Conservation (phyloP, 2,329 filamentous ascomycete species). For the Daldinia sp. region DNA sequence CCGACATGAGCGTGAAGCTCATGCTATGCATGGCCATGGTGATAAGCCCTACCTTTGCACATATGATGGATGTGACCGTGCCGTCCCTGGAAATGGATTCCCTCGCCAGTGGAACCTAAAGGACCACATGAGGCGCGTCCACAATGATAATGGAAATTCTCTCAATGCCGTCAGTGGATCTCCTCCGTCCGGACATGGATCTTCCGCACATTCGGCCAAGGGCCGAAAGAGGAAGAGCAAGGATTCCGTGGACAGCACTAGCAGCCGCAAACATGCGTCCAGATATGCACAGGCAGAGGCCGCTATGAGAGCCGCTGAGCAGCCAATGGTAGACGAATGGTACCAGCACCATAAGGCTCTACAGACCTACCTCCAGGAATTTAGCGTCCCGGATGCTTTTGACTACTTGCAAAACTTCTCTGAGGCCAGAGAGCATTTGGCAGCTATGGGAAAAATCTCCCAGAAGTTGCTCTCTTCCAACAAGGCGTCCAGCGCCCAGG, state of each 20-base stretch:
- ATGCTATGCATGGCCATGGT: constrained; percentile 94
- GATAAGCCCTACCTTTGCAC: constrained; percentile 92
- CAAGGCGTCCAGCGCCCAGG: constrained; percentile 50
- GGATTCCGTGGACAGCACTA: constrained; percentile 59
- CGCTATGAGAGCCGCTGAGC: constrained; percentile 53
- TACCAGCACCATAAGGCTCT: constrained; percentile 73
- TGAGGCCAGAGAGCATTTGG: constrained; percentile 63
- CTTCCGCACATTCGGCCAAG: constrained; percentile 56
- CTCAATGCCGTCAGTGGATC: constrained; percentile 54
- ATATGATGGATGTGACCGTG: constrained; percentile 88
- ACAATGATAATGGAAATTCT: constrained; percentile 70
- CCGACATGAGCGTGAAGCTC: constrained; percentile 93
- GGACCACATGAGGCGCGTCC: constrained; percentile 97
- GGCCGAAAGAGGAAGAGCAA: constrained; percentile 69
- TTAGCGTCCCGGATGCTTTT: constrained; percentile 63
- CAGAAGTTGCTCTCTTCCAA: constrained; percentile 53
- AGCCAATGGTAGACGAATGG: constrained; percentile 66
- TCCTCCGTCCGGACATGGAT: constrained; percentile 55
- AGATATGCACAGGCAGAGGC: constrained; percentile 55
- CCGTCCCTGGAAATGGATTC: constrained; percentile 86
- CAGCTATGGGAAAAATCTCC: constrained; percentile 65
- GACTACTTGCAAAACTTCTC: constrained; percentile 67
- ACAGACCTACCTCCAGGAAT: constrained; percentile 67
- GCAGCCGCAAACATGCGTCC: constrained; percentile 64
- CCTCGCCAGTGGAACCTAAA: constrained; percentile 94